A percentile compares a stretch with the other conserved stretches of the same genome.
Evolutionary conservation across 495 filamentous ascomycete genomes (phyloP).

Genomic region (Penicillium malachiteum): DNA sequence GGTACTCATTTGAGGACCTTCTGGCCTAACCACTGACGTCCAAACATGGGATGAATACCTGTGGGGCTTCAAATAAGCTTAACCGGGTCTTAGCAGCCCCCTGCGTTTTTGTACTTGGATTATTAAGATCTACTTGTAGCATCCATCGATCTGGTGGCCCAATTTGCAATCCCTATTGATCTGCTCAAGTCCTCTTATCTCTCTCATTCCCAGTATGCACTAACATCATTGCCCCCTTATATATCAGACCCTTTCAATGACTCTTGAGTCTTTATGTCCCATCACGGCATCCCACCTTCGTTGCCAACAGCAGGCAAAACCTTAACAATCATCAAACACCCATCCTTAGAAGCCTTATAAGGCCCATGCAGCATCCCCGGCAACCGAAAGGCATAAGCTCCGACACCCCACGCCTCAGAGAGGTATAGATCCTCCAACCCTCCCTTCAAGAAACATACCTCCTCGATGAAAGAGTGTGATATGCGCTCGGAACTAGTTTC

Average conservation of each 20-base stretch:
- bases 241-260: too few species aligned
- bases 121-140: too few species aligned
- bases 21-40: background rate
- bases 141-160: too few species aligned
- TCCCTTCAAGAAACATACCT: conserved; percentile 27
- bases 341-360: conserved; percentile 17
- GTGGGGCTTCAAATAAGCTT: too few species aligned
- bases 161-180: too few species aligned
- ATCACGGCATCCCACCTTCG: background rate
- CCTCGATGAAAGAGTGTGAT: conserved; percentile 26
- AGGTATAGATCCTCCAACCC: conserved; percentile 25
- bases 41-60: background rate
- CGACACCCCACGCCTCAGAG: conserved; percentile 19
- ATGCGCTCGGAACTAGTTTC: conserved; percentile 11
- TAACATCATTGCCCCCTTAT: too few species aligned
- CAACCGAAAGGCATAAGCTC: conserved; percentile 23
- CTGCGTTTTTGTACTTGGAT: too few species aligned
- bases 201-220: too few species aligned
- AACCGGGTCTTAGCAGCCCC: too few species aligned
- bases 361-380: conserved; percentile 27
- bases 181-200: too few species aligned
- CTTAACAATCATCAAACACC: conserved; percentile 28
- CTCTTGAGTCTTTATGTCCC: too few species aligned
- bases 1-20: background rate
- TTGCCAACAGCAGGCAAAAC: conserved; percentile 2